phyloP scores from a whole-genome alignment of 2,329 filamentous ascomycete genomes.

The Eutypella sp. region DNA sequence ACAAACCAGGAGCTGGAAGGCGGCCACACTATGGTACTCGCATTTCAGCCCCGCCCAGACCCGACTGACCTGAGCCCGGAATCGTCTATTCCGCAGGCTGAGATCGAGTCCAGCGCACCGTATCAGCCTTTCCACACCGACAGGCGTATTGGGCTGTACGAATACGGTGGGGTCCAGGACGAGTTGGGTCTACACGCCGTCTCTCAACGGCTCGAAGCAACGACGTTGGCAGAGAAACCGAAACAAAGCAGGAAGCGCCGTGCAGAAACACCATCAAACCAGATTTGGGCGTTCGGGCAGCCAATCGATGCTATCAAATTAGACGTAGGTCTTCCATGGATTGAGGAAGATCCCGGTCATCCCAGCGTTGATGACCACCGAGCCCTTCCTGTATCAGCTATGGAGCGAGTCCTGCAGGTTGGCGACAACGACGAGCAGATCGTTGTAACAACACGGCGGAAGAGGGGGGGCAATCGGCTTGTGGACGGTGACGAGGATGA shows the following conservation, averaged over 20 bases:
- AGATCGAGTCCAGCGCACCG: conserved; percentile 92
- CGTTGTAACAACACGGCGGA: conserved; percentile 73
- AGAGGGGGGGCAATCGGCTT: conserved; percentile 51
- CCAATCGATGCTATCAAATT: conserved; percentile 45
- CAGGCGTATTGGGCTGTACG: conserved; percentile 70
- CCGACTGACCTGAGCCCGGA: conserved; percentile 43
- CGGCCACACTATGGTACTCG: conserved; percentile 49
- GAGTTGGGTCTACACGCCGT: conserved; percentile 28
- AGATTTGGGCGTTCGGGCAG: conserved; percentile 58
- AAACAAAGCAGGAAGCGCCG: conserved; percentile 30
- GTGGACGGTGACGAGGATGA: conserved; percentile 59
- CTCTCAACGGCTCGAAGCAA: conserved; percentile 36
- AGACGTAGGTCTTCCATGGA: conserved; percentile 43
- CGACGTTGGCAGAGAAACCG: conserved; percentile 35
- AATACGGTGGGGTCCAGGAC: conserved; percentile 42
- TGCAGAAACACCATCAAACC: conserved; percentile 11
- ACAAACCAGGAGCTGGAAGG: conserved; percentile 48
- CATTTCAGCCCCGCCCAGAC: conserved; percentile 34
- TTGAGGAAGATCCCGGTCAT: conserved; percentile 47
- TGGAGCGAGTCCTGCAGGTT: conserved; percentile 57
- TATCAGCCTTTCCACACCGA: conserved; percentile 97
- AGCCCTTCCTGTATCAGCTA: conserved; percentile 57
- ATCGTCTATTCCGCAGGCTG: conserved; percentile 67
- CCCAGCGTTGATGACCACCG: conserved; percentile 49
- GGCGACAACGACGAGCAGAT: conserved; percentile 67